phyloP scores from a whole-genome alignment of 192 early-diverging fungal species.

The Backusella morwellensis region DNA sequence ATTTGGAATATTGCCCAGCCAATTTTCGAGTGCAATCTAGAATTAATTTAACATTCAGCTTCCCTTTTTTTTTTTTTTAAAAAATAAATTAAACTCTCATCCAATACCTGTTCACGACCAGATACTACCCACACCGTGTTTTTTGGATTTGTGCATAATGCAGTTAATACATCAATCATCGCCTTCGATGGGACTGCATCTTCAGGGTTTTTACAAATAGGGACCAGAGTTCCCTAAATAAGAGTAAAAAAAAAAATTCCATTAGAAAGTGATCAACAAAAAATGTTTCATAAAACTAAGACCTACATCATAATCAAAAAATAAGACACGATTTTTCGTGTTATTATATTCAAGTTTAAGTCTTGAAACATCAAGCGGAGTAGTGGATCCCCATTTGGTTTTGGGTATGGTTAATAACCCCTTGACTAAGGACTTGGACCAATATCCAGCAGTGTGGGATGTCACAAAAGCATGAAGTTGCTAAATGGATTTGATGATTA shows the following conservation, averaged over 20 bases:
- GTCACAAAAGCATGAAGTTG: constrained; percentile 76
- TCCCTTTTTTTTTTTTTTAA: too few species aligned
- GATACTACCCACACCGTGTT: constrained; percentile 92
- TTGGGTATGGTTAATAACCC: constrained; percentile 51
- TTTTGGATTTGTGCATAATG: constrained; percentile 66
- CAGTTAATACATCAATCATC: constrained; percentile 70
- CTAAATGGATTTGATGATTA: background rate
- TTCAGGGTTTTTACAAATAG: constrained; percentile 85
- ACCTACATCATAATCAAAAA: constrained; percentile 93
- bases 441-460: constrained; percentile 81
- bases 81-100: background rate
- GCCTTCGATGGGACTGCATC: constrained; percentile 84
- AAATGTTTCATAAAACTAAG: background rate
- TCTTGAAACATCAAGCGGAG: constrained; percentile 36
- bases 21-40: constrained; percentile 70
- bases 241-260: background rate
- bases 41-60: background rate
- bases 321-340: constrained; percentile 73
- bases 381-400: constrained; percentile 39
- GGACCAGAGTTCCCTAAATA: constrained; percentile 85
- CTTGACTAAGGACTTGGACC: constrained; percentile 81
- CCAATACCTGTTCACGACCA: constrained; percentile 72
- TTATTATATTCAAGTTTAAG: constrained; percentile 64
- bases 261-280: background rate
- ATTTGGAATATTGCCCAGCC: constrained; percentile 76